These are phyloP conservation scores for Magnolia kwangsiensis DNA, from an alignment of 164 flowering plant species.

Conservation along the genomic window DNA sequence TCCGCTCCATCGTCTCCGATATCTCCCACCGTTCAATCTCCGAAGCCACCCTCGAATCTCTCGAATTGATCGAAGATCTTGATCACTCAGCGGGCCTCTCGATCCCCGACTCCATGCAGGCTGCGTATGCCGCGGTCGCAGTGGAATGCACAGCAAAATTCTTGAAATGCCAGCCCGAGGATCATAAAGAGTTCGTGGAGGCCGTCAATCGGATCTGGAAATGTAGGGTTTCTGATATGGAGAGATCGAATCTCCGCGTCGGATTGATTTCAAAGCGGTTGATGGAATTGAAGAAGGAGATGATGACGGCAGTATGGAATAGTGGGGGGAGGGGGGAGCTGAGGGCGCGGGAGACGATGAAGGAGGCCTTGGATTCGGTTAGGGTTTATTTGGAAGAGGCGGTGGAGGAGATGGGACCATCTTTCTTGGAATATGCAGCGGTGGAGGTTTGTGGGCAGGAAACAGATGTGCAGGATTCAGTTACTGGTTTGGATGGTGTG, in stretches of 20 bases:
- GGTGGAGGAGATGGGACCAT: conserved; percentile 42
- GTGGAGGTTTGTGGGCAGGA: not conserved
- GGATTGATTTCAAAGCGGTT: conserved; percentile 36
- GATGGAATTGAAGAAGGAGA: conserved; percentile 30
- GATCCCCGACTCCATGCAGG: conserved; percentile 31
- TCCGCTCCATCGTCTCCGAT: conserved; percentile 40
- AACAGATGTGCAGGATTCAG: conserved; percentile 1
- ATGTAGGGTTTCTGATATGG: conserved; percentile 33
- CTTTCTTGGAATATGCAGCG: conserved; percentile 46
- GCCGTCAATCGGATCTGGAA: conserved; percentile 60
- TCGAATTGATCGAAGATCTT: conserved; percentile 42
- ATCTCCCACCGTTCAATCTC: conserved; percentile 26
- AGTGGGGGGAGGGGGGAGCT: conserved; percentile 16
- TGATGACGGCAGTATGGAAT: conserved; percentile 50
- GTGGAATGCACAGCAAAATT: conserved; percentile 46
- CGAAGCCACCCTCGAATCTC: conserved; percentile 36
- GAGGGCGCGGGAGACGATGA: conserved; percentile 23
- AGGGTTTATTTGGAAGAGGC: conserved; percentile 44
- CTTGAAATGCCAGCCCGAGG: conserved; percentile 20
- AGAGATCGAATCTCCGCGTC: conserved; percentile 18
- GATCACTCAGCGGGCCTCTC: conserved; percentile 21
- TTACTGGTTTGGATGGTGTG: not conserved
- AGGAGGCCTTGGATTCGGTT: conserved; percentile 35
- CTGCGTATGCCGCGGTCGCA: conserved; percentile 56
- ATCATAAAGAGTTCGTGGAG: conserved; percentile 27